Evolutionary conservation across 495 filamentous ascomycete genomes (phyloP).

Genomic region (Aspergillus saccharolyticus): DNA sequence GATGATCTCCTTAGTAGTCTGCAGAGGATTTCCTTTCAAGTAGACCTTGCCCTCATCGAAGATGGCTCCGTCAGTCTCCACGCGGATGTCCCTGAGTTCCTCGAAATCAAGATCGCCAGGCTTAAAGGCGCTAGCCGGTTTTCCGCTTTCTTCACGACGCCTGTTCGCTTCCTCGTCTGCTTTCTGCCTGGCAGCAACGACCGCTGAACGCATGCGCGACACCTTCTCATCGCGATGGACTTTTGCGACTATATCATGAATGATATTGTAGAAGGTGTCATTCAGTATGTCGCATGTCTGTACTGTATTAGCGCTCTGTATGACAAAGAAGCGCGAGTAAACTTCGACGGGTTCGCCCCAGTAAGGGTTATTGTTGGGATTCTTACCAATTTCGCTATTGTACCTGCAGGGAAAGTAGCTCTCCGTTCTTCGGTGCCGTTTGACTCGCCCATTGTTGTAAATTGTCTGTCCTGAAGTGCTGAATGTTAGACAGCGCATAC

Average conservation of each 20-base stretch:
- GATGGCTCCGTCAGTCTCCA: constrained; percentile 66
- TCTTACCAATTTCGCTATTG: constrained; percentile 45
- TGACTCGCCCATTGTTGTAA: constrained; percentile 34
- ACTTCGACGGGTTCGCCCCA: no score
- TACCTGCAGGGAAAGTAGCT: constrained; percentile 36
- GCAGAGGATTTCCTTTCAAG: constrained; percentile 71
- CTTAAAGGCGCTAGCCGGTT: constrained; percentile 30
- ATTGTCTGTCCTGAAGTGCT: neutral
- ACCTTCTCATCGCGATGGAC: constrained; percentile 71
- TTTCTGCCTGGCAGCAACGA: constrained; percentile 63
- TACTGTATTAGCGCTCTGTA: neutral
- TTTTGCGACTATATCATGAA: constrained; percentile 65
- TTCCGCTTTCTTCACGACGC: constrained; percentile 33
- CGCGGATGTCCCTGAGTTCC: constrained; percentile 38
- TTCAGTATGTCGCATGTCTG: constrained; percentile 55
- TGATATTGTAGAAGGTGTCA: constrained; percentile 65
- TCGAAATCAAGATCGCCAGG: constrained; percentile 34
- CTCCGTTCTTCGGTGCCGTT: constrained; percentile 25
- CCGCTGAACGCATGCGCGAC: constrained; percentile 66
- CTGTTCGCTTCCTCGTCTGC: constrained; percentile 46
- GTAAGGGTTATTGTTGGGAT: neutral
- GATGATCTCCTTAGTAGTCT: constrained; percentile 63
- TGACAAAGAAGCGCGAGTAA: neutral
- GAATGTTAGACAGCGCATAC: constrained; percentile 5
- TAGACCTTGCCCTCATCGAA: constrained; percentile 68